Percentiles rank a stretch among this genome's conserved stretches.
Evolutionary conservation across 23 red algal genomes (phyloP).

Genomic region (Gracilaria gracilis): DNA sequence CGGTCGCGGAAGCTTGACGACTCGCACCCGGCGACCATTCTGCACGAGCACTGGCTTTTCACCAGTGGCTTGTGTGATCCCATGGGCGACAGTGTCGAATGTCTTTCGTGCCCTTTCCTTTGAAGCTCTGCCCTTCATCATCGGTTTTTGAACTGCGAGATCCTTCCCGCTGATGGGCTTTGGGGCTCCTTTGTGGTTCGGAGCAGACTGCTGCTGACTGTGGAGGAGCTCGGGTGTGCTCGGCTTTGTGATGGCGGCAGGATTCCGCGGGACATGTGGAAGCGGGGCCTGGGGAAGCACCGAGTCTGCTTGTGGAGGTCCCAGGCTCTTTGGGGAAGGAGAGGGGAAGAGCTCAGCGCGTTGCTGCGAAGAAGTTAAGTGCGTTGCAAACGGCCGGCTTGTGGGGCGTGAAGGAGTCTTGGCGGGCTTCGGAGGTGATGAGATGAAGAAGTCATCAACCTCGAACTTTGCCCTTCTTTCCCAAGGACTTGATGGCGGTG

Average conservation of each 20-base stretch:
- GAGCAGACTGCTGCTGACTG: background rate
- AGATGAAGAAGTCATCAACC: background rate
- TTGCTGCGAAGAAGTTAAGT: background rate
- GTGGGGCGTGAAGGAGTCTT: background rate
- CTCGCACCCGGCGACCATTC: constrained; percentile 1
- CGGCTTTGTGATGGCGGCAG: background rate
- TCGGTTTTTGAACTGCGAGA: background rate
- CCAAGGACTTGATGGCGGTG: background rate
- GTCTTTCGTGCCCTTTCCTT: background rate
- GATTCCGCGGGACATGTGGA: background rate
- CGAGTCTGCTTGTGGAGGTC: background rate
- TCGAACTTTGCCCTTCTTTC: background rate
- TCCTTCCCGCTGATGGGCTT: background rate
- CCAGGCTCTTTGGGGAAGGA: background rate
- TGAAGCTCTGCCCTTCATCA: constrained; percentile 25
- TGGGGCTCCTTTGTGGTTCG: background rate
- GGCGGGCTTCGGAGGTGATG: background rate
- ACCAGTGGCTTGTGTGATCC: background rate
- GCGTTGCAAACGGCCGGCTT: background rate
- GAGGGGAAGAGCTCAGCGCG: background rate
- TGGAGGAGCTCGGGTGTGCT: background rate
- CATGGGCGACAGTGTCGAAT: background rate
- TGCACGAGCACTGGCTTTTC: constrained; percentile 23
- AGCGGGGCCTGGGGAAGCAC: background rate
- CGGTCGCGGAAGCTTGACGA: constrained; percentile 9